Conservation (phyloP, 148 eudicot species). For the Suaeda aralocaspica region DNA sequence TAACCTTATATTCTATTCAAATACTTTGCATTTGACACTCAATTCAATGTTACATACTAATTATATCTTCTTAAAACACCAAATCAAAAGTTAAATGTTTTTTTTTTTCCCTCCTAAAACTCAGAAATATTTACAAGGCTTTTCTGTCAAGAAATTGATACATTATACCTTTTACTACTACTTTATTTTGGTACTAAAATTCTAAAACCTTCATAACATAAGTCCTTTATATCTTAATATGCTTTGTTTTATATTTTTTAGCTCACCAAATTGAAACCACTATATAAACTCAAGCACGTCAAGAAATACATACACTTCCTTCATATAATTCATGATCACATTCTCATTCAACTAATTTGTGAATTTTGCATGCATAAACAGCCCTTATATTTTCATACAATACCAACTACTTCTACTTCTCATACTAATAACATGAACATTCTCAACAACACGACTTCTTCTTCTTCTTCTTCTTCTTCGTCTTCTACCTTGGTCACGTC, state of each 20-base stretch:
- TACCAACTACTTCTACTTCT: not conserved
- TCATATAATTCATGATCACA: conserved; percentile 45
- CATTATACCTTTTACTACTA: not conserved
- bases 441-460: conserved; percentile 15
- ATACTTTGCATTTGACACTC: conserved; percentile 17
- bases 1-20: conserved; percentile 4
- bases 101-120: not conserved
- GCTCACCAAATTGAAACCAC: conserved; percentile 70
- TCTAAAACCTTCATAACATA: not conserved
- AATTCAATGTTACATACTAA: no score
- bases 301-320: conserved; percentile 27
- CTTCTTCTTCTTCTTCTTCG: conserved; percentile 13
- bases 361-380: conserved; percentile 13
- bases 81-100: no score
- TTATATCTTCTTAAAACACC: not conserved
- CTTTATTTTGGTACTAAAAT: not conserved
- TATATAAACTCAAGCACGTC: conserved; percentile 42
- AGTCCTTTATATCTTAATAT: not conserved
- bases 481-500: no score
- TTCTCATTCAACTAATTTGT: conserved; percentile 25
- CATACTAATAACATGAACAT: conserved; percentile 39
- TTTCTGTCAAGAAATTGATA: conserved; percentile 5
- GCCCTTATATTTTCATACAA: conserved; percentile 19
- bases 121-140: not conserved
- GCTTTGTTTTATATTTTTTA: conserved; percentile 36